Conservation (phyloP, 164 flowering plant species). For the Umbilicus rupestris region DNA sequence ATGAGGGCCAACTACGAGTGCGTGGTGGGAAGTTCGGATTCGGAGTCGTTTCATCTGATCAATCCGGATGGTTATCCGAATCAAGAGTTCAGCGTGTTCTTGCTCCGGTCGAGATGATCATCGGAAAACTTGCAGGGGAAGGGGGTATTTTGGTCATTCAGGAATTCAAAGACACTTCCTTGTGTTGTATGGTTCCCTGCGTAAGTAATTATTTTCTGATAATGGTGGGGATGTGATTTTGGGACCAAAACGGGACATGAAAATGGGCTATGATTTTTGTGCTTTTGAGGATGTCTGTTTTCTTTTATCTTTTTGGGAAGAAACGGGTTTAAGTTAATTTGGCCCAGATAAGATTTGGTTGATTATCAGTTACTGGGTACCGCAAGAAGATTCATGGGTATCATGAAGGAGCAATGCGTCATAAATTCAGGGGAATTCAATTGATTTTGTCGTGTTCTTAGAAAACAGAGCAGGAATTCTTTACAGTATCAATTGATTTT, state of each 20-base stretch:
- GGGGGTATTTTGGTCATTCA: background rate
- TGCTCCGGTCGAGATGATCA: slow-evolving; percentile 50
- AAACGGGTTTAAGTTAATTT: too few relatives aligned
- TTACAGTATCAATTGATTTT: too few relatives aligned
- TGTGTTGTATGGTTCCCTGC: background rate
- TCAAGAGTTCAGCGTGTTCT: slow-evolving; percentile 82
- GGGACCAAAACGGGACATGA: background rate
- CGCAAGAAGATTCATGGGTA: too few relatives aligned
- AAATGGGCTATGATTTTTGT: background rate
- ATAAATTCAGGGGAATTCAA: too few relatives aligned
- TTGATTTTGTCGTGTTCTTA: too few relatives aligned
- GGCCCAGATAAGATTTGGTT: too few relatives aligned
- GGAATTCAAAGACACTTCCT: background rate
- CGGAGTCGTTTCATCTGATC: slow-evolving; percentile 74
- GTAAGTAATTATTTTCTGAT: background rate
- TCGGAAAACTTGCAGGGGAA: background rate
- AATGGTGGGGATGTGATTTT: background rate
- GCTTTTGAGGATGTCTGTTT: background rate
- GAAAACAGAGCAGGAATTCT: too few relatives aligned
- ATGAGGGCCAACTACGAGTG: slow-evolving; percentile 80
- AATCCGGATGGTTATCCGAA: slow-evolving; percentile 51
- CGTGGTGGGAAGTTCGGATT: slow-evolving; percentile 54
- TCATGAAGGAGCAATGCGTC: too few relatives aligned
- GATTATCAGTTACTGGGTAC: too few relatives aligned
- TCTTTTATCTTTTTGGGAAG: too few relatives aligned